These are phyloP conservation scores for Silene uniflora DNA, from an alignment of 148 eudicot genomes.

Conservation along the genomic window DNA sequence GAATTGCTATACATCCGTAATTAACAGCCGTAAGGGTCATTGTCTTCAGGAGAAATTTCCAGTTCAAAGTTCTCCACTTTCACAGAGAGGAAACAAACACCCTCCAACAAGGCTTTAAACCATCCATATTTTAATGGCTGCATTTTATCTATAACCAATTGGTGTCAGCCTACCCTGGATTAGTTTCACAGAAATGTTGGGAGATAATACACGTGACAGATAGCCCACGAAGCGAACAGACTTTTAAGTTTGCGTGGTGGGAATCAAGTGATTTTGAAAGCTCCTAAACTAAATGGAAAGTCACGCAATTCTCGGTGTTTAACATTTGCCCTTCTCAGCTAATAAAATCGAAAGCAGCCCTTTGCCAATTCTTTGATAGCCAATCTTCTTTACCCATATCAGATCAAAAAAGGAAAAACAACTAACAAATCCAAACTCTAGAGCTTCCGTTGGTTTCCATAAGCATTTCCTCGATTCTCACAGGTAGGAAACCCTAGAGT, in stretches of 20 bases:
- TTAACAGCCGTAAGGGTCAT: not conserved
- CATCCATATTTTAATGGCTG: not conserved
- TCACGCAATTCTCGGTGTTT: not conserved
- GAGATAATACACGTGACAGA: not conserved
- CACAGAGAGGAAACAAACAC: not conserved
- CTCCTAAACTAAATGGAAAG: not conserved
- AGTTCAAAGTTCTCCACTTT: not conserved
- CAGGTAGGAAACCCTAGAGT: not conserved
- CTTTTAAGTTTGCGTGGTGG: not conserved
- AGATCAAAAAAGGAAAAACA: not conserved
- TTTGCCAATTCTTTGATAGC: not conserved
- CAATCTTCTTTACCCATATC: not conserved
- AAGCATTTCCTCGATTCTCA: not conserved
- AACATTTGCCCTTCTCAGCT: not conserved
- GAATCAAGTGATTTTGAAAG: not conserved
- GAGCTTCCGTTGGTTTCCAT: not conserved
- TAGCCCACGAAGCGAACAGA: not conserved
- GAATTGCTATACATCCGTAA: not conserved
- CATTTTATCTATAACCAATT: not conserved
- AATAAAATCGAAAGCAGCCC: not conserved
- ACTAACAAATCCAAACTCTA: not conserved
- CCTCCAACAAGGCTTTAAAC: not conserved
- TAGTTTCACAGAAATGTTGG: not conserved
- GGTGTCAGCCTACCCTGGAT: not conserved
- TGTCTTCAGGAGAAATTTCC: not conserved